Percentiles rank a stretch among this genome's conserved stretches.
phyloP scores from a whole-genome alignment of 139 green algal species.

The Chlamydomonas applanata region DNA sequence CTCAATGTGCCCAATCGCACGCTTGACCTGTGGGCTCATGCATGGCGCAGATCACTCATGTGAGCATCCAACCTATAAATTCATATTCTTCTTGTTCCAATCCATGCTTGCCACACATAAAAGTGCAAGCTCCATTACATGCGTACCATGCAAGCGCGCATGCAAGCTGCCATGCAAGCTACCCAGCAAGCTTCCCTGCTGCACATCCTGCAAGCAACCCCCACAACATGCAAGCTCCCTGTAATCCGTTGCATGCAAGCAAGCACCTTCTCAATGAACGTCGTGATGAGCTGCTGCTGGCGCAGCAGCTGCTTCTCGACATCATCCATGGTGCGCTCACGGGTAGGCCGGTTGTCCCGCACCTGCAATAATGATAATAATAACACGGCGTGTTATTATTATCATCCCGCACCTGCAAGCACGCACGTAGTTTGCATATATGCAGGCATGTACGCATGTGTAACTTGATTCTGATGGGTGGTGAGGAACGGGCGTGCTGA shows the following conservation, averaged over 20 bases:
- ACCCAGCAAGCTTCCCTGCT: neutral
- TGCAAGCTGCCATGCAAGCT: too few relatives aligned
- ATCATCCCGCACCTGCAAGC: neutral
- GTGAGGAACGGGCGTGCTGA: neutral
- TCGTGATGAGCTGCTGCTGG: constrained; percentile 36
- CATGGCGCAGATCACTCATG: too few relatives aligned
- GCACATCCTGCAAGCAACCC: too few relatives aligned
- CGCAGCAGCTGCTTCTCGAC: constrained; percentile 35
- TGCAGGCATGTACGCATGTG: neutral
- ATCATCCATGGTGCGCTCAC: constrained; percentile 46
- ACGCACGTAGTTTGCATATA: neutral
- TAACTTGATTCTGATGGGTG: neutral
- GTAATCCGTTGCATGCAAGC: too few relatives aligned
- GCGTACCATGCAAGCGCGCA: too few relatives aligned
- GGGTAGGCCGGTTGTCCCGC: constrained; percentile 11
- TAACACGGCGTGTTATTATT: neutral
- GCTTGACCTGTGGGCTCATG: constrained; percentile 26
- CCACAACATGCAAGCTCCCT: constrained; percentile 1
- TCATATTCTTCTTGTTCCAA: too few relatives aligned
- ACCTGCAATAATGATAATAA: constrained; percentile 13
- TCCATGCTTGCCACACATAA: neutral
- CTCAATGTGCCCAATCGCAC: constrained; percentile 28
- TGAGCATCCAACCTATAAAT: too few relatives aligned
- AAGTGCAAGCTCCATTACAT: too few relatives aligned
- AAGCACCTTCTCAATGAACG: constrained; percentile 32